phyloP scores from a whole-genome alignment of 495 filamentous ascomycete species.

The Rhypophila decipiens region DNA sequence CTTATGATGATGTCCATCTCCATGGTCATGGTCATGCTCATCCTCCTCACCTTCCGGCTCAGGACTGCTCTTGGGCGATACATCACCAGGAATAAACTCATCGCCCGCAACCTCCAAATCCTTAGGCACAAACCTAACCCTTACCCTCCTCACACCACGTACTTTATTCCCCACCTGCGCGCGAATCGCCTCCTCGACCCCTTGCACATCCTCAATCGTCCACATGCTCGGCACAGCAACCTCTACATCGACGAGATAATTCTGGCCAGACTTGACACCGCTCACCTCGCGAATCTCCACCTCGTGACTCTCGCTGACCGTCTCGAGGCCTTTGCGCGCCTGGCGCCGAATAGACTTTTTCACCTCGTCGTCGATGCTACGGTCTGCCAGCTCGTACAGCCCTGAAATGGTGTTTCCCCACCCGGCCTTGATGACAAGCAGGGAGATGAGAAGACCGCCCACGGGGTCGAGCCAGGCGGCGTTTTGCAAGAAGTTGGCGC shows the following conservation, averaged over 20 bases:
- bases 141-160: slow-evolving; percentile 71
- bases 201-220: slow-evolving; percentile 61
- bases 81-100: slow-evolving; percentile 69
- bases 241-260: slow-evolving; percentile 85
- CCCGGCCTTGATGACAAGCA: slow-evolving; percentile 88
- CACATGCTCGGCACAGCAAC: slow-evolving; percentile 67
- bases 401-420: slow-evolving; percentile 77
- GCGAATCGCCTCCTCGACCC: slow-evolving; percentile 66
- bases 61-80: slow-evolving; percentile 54
- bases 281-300: slow-evolving; percentile 65
- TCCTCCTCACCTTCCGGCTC: slow-evolving; percentile 57
- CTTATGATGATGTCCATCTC: slow-evolving; percentile 6
- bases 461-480: slow-evolving; percentile 93
- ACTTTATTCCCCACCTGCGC: slow-evolving; percentile 64
- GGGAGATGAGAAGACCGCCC: slow-evolving; percentile 81
- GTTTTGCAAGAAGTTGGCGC: slow-evolving; percentile 76
- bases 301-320: slow-evolving; percentile 36
- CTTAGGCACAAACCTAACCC: slow-evolving; percentile 72
- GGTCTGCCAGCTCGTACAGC: slow-evolving; percentile 81
- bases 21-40: slow-evolving; percentile 13
- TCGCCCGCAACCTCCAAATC: slow-evolving; percentile 55
- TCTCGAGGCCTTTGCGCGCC: slow-evolving; percentile 51
- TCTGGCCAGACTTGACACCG: slow-evolving; percentile 90
- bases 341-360: slow-evolving; percentile 60
- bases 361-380: slow-evolving; percentile 78